Conservation (phyloP, 192 early-diverging fungal species). For the Obelidium mucronatum region DNA sequence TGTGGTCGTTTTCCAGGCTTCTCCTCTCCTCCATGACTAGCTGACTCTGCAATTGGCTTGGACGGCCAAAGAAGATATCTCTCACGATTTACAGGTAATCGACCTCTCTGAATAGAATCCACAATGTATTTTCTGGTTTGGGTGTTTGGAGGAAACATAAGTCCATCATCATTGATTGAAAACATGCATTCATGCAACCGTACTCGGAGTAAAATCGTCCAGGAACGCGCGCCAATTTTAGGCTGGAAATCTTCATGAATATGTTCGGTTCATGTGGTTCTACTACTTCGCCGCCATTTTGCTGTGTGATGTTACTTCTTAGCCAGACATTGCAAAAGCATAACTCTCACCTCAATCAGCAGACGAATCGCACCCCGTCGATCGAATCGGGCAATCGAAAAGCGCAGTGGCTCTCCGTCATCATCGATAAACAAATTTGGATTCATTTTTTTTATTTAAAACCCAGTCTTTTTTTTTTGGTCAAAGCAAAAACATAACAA, state of each 20-base stretch:
- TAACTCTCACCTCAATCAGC: conserved; percentile 12
- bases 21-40: no score
- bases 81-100: no score
- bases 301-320: background rate
- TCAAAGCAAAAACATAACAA: background rate
- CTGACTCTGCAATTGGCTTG: no score
- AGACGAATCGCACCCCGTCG: background rate
- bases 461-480: background rate
- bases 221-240: background rate
- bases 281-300: conserved; percentile 23
- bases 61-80: no score
- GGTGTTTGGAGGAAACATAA: no score
- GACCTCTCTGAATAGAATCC: no score
- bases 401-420: background rate
- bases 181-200: background rate
- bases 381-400: background rate
- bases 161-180: no score
- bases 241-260: background rate
- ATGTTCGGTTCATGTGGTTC: conserved; percentile 24
- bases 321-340: background rate
- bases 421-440: background rate
- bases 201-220: conserved; percentile 9
- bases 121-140: no score
- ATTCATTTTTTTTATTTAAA: background rate
- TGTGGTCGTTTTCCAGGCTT: no score